phyloP scores from a whole-genome alignment of 345 rosid genomes.

The Cardiospermum halicacabum region DNA sequence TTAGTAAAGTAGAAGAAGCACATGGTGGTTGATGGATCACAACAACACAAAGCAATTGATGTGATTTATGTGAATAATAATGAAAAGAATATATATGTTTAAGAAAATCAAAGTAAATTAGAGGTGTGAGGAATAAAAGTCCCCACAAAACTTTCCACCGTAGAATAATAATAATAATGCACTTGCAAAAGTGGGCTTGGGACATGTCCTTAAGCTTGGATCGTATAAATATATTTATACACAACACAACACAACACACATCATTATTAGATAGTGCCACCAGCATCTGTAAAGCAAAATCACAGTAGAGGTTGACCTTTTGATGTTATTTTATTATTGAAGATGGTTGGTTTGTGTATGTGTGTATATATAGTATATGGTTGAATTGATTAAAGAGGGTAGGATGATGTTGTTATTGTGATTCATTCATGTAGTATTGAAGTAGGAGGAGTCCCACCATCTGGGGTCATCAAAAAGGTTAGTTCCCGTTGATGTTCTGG shows the following conservation, averaged over 20 bases:
- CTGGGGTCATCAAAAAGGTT: conserved; percentile 28
- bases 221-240: conserved; percentile 21
- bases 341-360: neutral
- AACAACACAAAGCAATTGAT: conserved; percentile 1
- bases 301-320: conserved; percentile 33
- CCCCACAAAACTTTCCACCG: conserved; percentile 43
- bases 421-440: too few relatives aligned
- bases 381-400: too few relatives aligned
- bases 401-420: too few relatives aligned
- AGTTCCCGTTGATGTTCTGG: conserved; percentile 19
- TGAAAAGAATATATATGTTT: conserved; percentile 1
- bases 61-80: neutral
- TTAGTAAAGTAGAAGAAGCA: neutral
- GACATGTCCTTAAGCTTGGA: conserved; percentile 25
- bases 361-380: too few relatives aligned
- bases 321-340: neutral
- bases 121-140: conserved; percentile 39
- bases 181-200: conserved; percentile 32
- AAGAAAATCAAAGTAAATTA: conserved; percentile 28
- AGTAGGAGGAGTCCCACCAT: conserved; percentile 36
- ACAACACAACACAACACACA: conserved; percentile 3
- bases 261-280: conserved; percentile 20
- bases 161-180: conserved; percentile 34
- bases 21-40: conserved; percentile 12
- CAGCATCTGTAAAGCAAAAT: conserved; percentile 33